Base-by-base conservation (phyloP, 129 eudicot species). In the Centrapalus pauciflorus region DNA sequence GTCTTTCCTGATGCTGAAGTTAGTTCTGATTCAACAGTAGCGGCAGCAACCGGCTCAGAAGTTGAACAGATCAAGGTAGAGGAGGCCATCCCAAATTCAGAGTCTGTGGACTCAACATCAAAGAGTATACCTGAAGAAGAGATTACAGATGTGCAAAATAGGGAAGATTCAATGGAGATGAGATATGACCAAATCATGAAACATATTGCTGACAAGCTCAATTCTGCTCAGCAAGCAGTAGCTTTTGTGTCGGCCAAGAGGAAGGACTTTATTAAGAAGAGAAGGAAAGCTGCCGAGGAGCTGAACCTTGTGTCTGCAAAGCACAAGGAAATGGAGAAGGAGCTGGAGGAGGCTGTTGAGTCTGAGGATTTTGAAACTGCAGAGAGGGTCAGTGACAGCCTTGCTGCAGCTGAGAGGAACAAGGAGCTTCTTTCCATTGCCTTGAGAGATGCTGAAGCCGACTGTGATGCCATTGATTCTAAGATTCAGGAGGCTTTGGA, bases 281-380 rank as follows among this genome's bases (percentile, higher is more conserved):
- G 92, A 69, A 78, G 92, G 79, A 77, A 77, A 58, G 96, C 87
- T 28, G 74, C 76, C 0, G 89, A 85, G 69, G 71, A 75, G 38
- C 46, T 88, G 37, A 74, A 61, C 19, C 41, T 75, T 58, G 96
- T 71, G 26, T 82, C 83, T 65, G 62, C 55, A 0, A 80, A 65
- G 66, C 66, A 79, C 48, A 77, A 67, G 72, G 85, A 88, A 68
- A 58, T 85, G 75, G 96, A 88, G 84, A 82, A 80, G 85, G 77
- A 82, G 70, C 76, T 88, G 35, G 96, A 88, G 65, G 92, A 82
- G 72, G 96, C 96, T 25, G 87, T 89, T 50, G 96, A 85, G 69
- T 76, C 85, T 32, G 96, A 88, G 69, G 96, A 88, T 59, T 88
- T 88, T 65, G 96, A 88, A 81, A 85, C 59, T 52, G 96, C 96